Evolutionary conservation across 2,329 filamentous ascomycete species (phyloP).

Genomic region (Chaetothyriales sp.): DNA sequence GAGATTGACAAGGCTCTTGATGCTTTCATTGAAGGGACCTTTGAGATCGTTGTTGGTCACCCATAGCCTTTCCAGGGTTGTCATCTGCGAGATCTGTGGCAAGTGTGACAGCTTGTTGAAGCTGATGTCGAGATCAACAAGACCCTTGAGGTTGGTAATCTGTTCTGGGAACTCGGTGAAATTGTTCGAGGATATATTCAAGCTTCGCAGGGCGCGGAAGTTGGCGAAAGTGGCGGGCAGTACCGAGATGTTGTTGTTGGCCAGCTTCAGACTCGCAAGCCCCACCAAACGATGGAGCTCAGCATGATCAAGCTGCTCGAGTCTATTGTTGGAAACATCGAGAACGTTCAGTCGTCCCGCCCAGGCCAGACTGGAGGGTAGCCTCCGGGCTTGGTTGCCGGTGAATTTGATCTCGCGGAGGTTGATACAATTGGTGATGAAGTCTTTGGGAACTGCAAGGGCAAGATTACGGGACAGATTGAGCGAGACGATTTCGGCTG

Average conservation of each 20-base stretch:
- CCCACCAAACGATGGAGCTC: slow-evolving; percentile 62
- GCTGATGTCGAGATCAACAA: slow-evolving; percentile 89
- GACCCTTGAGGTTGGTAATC: slow-evolving; percentile 63
- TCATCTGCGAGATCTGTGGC: slow-evolving; percentile 66
- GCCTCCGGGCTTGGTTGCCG: slow-evolving; percentile 77
- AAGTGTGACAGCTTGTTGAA: slow-evolving; percentile 80
- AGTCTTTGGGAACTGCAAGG: slow-evolving; percentile 85
- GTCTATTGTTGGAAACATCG: slow-evolving; percentile 85
- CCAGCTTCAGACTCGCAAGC: slow-evolving; percentile 77
- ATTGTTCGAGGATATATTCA: slow-evolving; percentile 91
- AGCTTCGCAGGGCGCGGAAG: slow-evolving; percentile 63
- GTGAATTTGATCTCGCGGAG: slow-evolving; percentile 91
- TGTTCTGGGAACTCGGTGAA: slow-evolving; percentile 74
- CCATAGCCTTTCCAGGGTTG: slow-evolving; percentile 72
- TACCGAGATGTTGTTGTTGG: slow-evolving; percentile 75
- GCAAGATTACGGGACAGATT: slow-evolving; percentile 89
- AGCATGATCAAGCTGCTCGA: slow-evolving; percentile 76
- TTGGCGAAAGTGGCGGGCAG: slow-evolving; percentile 71
- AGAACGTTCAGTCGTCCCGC: slow-evolving; percentile 73
- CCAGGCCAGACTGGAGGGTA: slow-evolving; percentile 71
- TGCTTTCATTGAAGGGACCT: slow-evolving; percentile 58
- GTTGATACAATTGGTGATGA: slow-evolving; percentile 84
- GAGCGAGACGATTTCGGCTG: slow-evolving; percentile 81
- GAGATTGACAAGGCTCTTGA: slow-evolving; percentile 59
- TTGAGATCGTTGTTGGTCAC: slow-evolving; percentile 88